Base-by-base conservation (phyloP, 2,329 filamentous ascomycete species). In the Colletotrichum tanaceti region DNA sequence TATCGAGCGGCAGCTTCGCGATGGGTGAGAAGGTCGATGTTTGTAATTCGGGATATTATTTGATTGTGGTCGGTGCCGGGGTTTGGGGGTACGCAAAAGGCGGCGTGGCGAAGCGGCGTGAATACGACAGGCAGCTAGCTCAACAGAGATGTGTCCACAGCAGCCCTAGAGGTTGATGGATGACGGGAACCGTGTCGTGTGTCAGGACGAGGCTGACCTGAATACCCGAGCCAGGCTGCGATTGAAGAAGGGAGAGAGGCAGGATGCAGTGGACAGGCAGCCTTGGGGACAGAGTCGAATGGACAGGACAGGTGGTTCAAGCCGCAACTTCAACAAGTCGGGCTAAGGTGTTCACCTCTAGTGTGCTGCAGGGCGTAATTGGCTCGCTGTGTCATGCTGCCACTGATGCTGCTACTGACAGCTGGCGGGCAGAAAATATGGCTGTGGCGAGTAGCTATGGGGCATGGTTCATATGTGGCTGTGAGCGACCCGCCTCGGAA, bases 11-110 rank as follows among this genome's bases (percentile, higher is more conserved):
- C n/a, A 50, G 38, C 13, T 44, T 57, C 38, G 44, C 11, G 61
- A 67, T 74, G 74, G 70, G 68, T 73, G 72, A 72, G 54, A 63
- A 65, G 65, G 20, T 50, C 14, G 47, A 35, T 57, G 54, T 52
- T 59, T 47, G 50, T 5, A 39, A 55, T 24, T 58, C 43, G 50
- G 39, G 22, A 28, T 55, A 44, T 54, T 55, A 44, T 54, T 60
- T 39, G 46, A 20, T 47, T 44, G 49, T 55, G 55, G 62, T 38
- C 22, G 44, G 50, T 54, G 65, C 32, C 47, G 62, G 18, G 46
- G 60, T 68, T 55, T 35, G 35, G 32, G 52, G 49, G 43, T 22
- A 52, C 28, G 62, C 65, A 65, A 46, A 18, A 65, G 49, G 55
- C 55, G 55, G 62, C 65, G 65, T 65, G 61, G 65, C 62, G 65